Evolutionary conservation across 768 basidiomycete species (phyloP), one percentile per base, ranked within the genome.

Genomic region (Hysterangium stoloniferum): DNA sequence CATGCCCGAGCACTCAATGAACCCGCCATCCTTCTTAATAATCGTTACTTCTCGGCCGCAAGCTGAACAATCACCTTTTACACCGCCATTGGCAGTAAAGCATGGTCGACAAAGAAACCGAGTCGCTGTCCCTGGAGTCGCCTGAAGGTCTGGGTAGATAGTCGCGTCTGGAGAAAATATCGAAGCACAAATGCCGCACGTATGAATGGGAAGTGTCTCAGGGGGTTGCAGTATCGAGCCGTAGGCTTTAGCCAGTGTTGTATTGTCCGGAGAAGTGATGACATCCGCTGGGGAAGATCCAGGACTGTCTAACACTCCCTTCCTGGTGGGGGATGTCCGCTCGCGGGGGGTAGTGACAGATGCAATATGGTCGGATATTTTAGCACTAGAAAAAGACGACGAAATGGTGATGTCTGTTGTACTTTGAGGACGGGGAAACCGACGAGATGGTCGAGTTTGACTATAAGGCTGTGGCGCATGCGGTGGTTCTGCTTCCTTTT

Each of bases 151-250:
- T 1, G 89, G 89, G 60, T 88, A 92, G 53, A 92, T 87, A 27
- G 89, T 92, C 19, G 84, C 78, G 62, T 92, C 88, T 2, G 88
- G 87, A 31, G 80, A 76, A 59, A 91, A 92, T 8, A 72, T 68
- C 0, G 71, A 64, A 13, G 70, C 67, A 61, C 89, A 92, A 11
- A 79, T 62, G 29, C 75, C 76, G 61, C 89, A 92, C 3, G 78
- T 76, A 58, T 83, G 82, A 24, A 80, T 75, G 7, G 74, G 63
- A n/a, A 90, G 72, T 5, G 82, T 75, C 59, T 85, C 85, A 56
- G 81, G 81, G 20, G 86, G 79, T 60, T 90, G 88, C 15, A 92
- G 69, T 20, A 92, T 76, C 0, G 89, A 89, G 24, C 89, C 89
- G 56, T 89, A 91, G 4, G 84, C 88, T 64, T 88, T 92, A 36